phyloP scores from a whole-genome alignment of 495 filamentous ascomycete species.

The Pseudevernia furfuracea region DNA sequence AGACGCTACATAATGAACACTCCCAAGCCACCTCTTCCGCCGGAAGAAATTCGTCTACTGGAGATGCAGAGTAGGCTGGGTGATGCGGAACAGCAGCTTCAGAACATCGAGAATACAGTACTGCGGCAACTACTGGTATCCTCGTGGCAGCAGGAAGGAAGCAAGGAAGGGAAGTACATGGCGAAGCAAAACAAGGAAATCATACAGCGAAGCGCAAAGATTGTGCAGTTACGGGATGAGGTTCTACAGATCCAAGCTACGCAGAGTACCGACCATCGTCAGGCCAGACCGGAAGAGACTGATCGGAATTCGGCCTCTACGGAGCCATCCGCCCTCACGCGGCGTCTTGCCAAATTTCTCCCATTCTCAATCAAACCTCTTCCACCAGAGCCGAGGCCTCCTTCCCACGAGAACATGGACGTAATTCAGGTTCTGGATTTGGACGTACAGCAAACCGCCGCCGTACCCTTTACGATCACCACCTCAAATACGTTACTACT shows the following conservation, averaged over 20 bases:
- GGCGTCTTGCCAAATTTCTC: constrained; percentile 5
- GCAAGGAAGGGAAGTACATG: neutral
- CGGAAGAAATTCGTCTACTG: neutral
- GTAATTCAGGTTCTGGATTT: neutral
- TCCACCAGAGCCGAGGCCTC: neutral
- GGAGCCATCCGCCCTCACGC: neutral
- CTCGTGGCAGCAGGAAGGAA: neutral
- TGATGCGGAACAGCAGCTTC: constrained; percentile 6
- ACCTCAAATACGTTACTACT: neutral
- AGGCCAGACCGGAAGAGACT: neutral
- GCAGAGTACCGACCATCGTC: neutral
- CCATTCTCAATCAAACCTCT: neutral
- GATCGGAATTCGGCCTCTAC: neutral
- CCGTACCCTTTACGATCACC: neutral
- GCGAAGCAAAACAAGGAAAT: constrained; percentile 1
- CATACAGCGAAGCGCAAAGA: neutral
- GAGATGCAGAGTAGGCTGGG: neutral
- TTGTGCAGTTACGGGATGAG: constrained; percentile 6
- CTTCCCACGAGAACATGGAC: neutral
- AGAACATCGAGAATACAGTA: constrained; percentile 2
- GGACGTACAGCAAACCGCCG: neutral
- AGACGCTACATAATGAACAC: constrained; percentile 1
- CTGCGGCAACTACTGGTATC: constrained; percentile 5
- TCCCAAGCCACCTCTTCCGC: neutral
- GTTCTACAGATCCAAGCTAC: neutral